Base-by-base conservation (phyloP, 139 green algal genomes). In the Chlorella ohadii region DNA sequence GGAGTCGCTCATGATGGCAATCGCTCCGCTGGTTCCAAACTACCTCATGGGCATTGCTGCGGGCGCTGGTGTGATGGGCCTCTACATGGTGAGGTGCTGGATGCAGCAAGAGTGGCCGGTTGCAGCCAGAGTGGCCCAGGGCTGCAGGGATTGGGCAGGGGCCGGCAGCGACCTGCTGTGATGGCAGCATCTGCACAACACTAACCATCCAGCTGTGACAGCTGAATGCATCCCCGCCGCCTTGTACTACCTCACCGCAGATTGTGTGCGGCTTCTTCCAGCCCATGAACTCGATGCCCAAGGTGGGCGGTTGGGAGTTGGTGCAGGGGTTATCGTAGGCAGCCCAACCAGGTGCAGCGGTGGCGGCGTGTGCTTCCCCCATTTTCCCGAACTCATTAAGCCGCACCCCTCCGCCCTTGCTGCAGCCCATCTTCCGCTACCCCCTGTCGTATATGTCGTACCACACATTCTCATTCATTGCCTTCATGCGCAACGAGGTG, bases 41-140 rank as follows among this genome's bases (percentile, higher is more conserved):
- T 95, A 93, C 81, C 83, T 95, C 20, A 93, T 93, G 87, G 92
- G 92, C 51, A 94, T 94, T 65, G 79, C 87, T 56, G 89, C 73
- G 28, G 92, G 91, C n/a, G 89, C 90, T 1, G 91, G 91, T 47
- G 65, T 94, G 15, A 79, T 94, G 77, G 92, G 92, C 36, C 90
- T 95, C 41, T 95, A 83, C 89, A 95, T 94, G 51, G 51, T 59
- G 51, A 59, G 51, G 11, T 59, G 51, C 51, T 59, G 2, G 51
- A n/a, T 59, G 51, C 51, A 51, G 44, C 51, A 9, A 59, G 51
- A 19, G 9, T 22, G 15, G 51, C 11, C 11, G 51, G 44, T 51
- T 51, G 44, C 44, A 51, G 44, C 44, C 44, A 51, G 44, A 51
- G 44, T 51, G 44, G n/a, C n/a, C n/a, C n/a, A n/a, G n/a, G n/a